Evolutionary conservation across 441 rosid genomes (phyloP).

Genomic region (Croton setiger): DNA sequence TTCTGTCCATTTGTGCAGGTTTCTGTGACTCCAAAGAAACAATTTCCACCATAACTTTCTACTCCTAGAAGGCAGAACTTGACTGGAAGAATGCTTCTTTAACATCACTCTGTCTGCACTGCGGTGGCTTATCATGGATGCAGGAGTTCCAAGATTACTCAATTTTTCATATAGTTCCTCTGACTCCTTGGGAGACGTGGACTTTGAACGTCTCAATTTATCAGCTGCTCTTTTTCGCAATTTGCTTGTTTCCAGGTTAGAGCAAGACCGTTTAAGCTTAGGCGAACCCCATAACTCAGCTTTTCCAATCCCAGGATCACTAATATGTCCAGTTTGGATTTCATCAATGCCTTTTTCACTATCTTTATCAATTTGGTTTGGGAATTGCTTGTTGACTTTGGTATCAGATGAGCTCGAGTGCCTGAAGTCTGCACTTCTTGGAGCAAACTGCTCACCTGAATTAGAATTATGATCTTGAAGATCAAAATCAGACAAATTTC

Average conservation of each 20-base stretch:
- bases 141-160: conserved; percentile 42
- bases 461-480: conserved; percentile 38
- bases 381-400: conserved; percentile 26
- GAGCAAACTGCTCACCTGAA: conserved; percentile 27
- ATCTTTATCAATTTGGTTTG: conserved; percentile 22
- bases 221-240: conserved; percentile 33
- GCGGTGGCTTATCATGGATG: conserved; percentile 46
- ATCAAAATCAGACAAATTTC: conserved; percentile 52
- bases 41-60: conserved; percentile 82
- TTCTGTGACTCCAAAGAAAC: conserved; percentile 95
- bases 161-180: conserved; percentile 27
- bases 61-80: conserved; percentile 86
- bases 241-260: conserved; percentile 55
- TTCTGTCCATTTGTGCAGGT: conserved; percentile 43
- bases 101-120: conserved; percentile 95
- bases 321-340: conserved; percentile 60
- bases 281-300: conserved; percentile 63
- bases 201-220: conserved; percentile 37
- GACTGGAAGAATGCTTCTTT: conserved; percentile 89
- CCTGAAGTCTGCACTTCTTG: conserved; percentile 24
- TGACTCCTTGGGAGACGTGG: conserved; percentile 36
- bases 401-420: conserved; percentile 29
- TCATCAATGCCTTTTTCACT: conserved; percentile 23
- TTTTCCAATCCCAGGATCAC: conserved; percentile 78
- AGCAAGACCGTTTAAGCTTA: conserved; percentile 78